Evolutionary conservation across 768 basidiomycete genomes (phyloP), one percentile per base, ranked within the genome.

Genomic region (Mycena olivaceomarginata): DNA sequence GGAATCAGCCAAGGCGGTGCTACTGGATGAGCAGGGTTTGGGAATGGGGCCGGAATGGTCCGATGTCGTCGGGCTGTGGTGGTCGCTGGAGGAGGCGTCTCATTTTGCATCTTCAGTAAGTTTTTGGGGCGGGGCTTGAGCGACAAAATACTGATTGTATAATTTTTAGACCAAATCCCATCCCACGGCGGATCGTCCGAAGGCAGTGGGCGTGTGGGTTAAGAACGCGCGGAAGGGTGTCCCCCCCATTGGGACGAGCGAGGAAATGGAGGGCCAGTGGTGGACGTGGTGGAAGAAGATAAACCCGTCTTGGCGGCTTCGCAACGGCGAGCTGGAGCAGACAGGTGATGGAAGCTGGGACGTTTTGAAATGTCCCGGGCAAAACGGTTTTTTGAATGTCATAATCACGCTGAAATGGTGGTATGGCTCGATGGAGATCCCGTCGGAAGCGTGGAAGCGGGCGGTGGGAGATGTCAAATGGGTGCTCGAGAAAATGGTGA

Each of bases 321-420:
- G 39, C 9, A 51, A 64, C 2, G 74, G 74, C 40, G 20, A 25
- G 31, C 51, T 75, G 9, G 67, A 69, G 25, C 16, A 25, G 13
- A 62, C 64, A 40, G 74, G 74, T 4, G 13, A 31, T 2, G 70
- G 70, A 2, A 5, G n/a, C 20, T 72, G 70, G 70, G 70, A 65
- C 15, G 70, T n/a, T n/a, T 43, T 72, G 46, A 65, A 37, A 12
- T 40, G 48, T 18, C 70, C 70, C 4, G 62, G 70, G 16, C 18
- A 48, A 22, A 72, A 72, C n/a, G 63, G 70, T n/a, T 63, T 72
- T 7, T 37, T 72, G 0, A 72, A 65, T 13, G 40, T 72, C 7
- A 10, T 72, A 18, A 20, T 43, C 1, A 64, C 48, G 40, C 62
- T 72, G 20, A 72, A 64, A 20, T 72, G 70, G 70, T 72, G 70